Evolutionary conservation across 352 stramenopile species (phyloP), one percentile per base, ranked within the genome.

Genomic region (Pythium phragmitis): DNA sequence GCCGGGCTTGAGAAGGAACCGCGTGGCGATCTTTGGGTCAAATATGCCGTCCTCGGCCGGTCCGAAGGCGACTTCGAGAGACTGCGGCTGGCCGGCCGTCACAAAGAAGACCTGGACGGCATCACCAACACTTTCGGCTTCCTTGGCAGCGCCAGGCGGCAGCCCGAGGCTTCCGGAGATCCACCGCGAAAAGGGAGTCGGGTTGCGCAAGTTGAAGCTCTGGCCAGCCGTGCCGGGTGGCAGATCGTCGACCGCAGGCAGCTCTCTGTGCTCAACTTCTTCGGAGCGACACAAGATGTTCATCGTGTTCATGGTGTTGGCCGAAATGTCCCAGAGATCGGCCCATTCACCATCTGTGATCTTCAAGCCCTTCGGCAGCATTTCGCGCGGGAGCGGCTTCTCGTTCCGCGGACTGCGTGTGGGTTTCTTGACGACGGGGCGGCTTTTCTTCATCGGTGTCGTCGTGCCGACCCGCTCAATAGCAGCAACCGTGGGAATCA

Each of bases 61-160:
- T 30, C 78, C 72, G 50, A 92, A 76, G 13, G 85, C 80, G 36
- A 96, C 79, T 65, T 96, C 85, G 5, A 96, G 69, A 9, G 84
- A 69, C 41, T 85, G 75, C 0, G 85, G 88, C 73, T 99, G 96
- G 48, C 91, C 90, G 23, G 76, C 77, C 43, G 85, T 89, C 30
- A 99, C 94, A 65, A 97, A 97, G 66, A 99, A 99, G 36, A 98
- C 87, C 71, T 98, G 95, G 37, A 96, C 84, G 26, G 93, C 97
- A 53, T 93, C 72, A 9, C 94, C 96, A 8, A 98, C 94, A 19
- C 88, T 91, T 70, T 99, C 96, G 1, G 92, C 82, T 53, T 98
- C 95, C 67, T 99, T 99, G 57, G 97, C 96, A n/a, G 83, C 96
- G 17, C 82, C 79, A 9, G 93, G 92, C 23, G 96, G 95, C 16